Base-by-base conservation (phyloP, 129 eudicot species). In the Escallonia herrerae region DNA sequence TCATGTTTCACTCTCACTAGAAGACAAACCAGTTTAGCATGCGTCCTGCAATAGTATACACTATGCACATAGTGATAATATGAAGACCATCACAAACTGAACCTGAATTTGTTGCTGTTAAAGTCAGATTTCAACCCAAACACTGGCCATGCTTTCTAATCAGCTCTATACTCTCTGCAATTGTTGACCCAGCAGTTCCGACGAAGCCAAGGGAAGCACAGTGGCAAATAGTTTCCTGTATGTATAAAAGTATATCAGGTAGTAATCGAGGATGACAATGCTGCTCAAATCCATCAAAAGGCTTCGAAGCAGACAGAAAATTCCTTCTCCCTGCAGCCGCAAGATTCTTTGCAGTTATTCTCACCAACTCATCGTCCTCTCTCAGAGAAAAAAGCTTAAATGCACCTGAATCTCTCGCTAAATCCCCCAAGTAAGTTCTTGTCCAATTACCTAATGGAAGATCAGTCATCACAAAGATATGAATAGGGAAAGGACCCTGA, bases 141-240 rank as follows among this genome's bases (percentile, higher is more conserved):
- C 97, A 94, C 41, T 76, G 15, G 39, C 68, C 57, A 66, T 84
- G 76, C 76, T 82, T 83, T 45, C 97, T 82, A 87, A 89, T 81
- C 49, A 86, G 53, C 62, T 82, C 89, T 65, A 94, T 84, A 62
- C 84, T 89, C 63, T 84, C 86, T 13, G 95, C 93, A 48, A 94
- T 94, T 15, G 97, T 89, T 22, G 99, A 94, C 6, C 99, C 99
- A 49, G 90, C 68, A 52, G 99, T 94, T 57, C 97, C 99, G 58
- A 89, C 82, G 78, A 94, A 94, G 48, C 99, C 99, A 60, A 94
- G 91, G 45, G 93, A 75, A 72, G 93, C 99, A 80, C 97, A 94
- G 57, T 95, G 73, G 64, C 99, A 94, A 73, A 94, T 70, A 9
- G 84, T 74, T 86, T 94, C 93, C 71, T 89, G 93, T 11, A 94